Percentiles rank a stretch among this genome's conserved stretches.
Conservation (phyloP, 225 moss, liverwort and hornwort genomes). For the Climacium dendroides region DNA sequence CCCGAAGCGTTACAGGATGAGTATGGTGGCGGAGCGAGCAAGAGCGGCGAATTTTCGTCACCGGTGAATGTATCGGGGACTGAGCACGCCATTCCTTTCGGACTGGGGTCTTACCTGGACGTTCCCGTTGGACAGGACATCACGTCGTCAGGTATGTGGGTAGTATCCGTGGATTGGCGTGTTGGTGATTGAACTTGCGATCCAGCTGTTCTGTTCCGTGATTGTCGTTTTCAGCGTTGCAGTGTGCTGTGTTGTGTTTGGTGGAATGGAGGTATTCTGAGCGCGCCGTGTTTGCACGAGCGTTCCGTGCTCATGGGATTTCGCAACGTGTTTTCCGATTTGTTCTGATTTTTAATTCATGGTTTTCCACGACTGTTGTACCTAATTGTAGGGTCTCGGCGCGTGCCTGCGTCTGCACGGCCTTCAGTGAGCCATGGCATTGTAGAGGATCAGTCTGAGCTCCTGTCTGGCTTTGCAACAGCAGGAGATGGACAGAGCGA, state of each 20-base stretch:
- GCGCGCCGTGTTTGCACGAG: not conserved
- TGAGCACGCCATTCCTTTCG: constrained; percentile 42
- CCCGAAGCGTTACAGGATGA: constrained; percentile 43
- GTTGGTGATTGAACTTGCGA: not conserved
- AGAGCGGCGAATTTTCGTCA: constrained; percentile 29
- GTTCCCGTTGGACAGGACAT: constrained; percentile 94
- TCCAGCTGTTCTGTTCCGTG: not conserved
- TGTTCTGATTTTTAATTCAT: constrained; percentile 12
- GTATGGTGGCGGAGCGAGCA: constrained; percentile 24
- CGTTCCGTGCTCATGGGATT: not conserved
- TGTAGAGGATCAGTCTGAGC: constrained; percentile 86
- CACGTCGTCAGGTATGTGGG: constrained; percentile 61
- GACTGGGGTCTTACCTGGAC: constrained; percentile 85
- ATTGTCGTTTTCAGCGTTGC: not conserved
- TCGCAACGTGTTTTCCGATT: not conserved
- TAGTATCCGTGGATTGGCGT: not conserved
- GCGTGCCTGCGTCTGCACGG: constrained; percentile 38
- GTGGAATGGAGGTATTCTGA: not conserved
- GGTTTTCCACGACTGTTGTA: constrained; percentile 10
- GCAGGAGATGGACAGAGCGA: constrained; percentile 90
- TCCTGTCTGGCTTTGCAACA: constrained; percentile 82
- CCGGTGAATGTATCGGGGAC: constrained; percentile 27
- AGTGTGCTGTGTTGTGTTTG: not conserved
- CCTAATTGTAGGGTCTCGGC: constrained; percentile 46
- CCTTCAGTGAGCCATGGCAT: constrained; percentile 65